Conservation (phyloP, 116 monocot species). For the Iris pallida region DNA sequence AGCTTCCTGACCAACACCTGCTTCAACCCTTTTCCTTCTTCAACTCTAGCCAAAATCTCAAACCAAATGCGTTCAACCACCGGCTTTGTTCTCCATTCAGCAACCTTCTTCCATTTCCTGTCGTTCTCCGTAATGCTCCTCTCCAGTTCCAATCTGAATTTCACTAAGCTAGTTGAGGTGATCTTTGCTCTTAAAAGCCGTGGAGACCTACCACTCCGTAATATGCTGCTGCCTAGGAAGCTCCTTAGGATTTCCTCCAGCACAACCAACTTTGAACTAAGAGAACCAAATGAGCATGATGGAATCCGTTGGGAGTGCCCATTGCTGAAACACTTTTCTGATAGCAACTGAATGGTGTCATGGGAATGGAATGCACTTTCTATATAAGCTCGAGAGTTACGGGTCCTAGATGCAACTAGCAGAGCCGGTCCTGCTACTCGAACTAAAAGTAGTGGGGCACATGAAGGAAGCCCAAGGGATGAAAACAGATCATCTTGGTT, state of each 20-base stretch:
- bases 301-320: slow-evolving; percentile 14
- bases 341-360: slow-evolving; percentile 47
- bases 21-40: slow-evolving; percentile 36
- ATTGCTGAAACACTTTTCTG: slow-evolving; percentile 49
- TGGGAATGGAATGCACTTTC: slow-evolving; percentile 27
- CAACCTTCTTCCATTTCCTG: slow-evolving; percentile 32
- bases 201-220: slow-evolving; percentile 13
- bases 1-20: slow-evolving; percentile 41
- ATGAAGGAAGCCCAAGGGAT: slow-evolving; percentile 28
- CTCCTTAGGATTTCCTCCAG: slow-evolving; percentile 35
- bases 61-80: slow-evolving; percentile 35
- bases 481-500: slow-evolving; percentile 21
- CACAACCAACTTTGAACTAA: slow-evolving; percentile 30
- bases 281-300: slow-evolving; percentile 18
- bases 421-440: slow-evolving; percentile 41
- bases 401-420: slow-evolving; percentile 30
- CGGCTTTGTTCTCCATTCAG: slow-evolving; percentile 69
- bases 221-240: slow-evolving; percentile 24
- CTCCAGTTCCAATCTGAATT: slow-evolving; percentile 59
- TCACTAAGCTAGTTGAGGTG: slow-evolving; percentile 36
- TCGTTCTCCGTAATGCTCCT: slow-evolving; percentile 55
- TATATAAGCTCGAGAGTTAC: slow-evolving; percentile 22
- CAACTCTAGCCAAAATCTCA: slow-evolving; percentile 61
- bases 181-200: slow-evolving; percentile 53
- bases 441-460: slow-evolving; percentile 43